A percentile compares a stretch with the other conserved stretches of the same genome.
Conservation (phyloP, 192 early-diverging fungal genomes). For the Entomortierella beljakovae region DNA sequence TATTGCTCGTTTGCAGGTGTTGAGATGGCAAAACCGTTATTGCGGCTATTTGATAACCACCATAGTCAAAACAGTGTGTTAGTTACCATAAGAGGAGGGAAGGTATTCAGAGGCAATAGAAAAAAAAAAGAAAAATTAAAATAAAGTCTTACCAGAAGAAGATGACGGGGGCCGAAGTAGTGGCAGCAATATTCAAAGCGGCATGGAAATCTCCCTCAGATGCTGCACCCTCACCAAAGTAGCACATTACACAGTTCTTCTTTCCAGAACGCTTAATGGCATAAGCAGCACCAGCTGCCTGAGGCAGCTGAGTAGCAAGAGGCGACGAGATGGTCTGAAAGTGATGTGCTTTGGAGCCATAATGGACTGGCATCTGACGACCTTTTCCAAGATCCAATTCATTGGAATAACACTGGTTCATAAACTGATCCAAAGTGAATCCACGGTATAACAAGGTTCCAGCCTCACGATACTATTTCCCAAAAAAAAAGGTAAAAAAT, state of each 20-base stretch:
- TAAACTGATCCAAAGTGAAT: conserved; percentile 92
- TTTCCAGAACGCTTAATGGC: conserved; percentile 86
- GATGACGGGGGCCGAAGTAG: conserved; percentile 89
- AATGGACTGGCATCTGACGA: conserved; percentile 99
- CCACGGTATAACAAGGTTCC: conserved; percentile 95
- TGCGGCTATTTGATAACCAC: conserved; percentile 70
- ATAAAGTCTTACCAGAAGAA: conserved; percentile 83
- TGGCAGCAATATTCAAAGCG: conserved; percentile 97
- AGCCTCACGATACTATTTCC: conserved; percentile 91
- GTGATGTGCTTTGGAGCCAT: conserved; percentile 83
- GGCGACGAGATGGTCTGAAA: conserved; percentile 99
- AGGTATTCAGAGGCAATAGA: not conserved
- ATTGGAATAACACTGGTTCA: conserved; percentile 98
- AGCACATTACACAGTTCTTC: conserved; percentile 89
- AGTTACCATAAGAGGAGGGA: not conserved
- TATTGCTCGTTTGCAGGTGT: conserved; percentile 97
- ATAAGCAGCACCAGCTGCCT: conserved; percentile 95
- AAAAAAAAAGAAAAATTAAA: not conserved
- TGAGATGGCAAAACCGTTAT: conserved; percentile 99
- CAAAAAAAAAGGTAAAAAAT: not conserved
- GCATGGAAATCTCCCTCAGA: conserved; percentile 99
- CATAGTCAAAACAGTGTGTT: not conserved
- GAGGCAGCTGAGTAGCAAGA: conserved; percentile 97
- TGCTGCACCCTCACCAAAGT: conserved; percentile 98
- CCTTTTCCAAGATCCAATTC: conserved; percentile 91